Conservation (phyloP, 2,329 filamentous ascomycete species). For the Ceratocystis colombiana region DNA sequence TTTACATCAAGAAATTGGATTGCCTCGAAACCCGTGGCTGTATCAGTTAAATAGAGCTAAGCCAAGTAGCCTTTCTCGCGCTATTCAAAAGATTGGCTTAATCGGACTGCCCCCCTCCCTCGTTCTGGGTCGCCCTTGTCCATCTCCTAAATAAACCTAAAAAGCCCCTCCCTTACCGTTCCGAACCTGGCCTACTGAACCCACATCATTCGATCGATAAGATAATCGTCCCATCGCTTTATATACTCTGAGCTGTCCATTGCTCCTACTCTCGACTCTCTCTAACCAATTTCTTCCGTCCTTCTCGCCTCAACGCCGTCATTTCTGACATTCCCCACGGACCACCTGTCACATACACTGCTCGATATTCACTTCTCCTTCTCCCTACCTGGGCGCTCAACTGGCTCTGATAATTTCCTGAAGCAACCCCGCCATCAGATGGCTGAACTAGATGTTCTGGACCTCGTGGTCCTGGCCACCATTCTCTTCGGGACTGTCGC, state of each 20-base stretch:
- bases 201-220: conserved; percentile 6
- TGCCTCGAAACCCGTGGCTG: not conserved
- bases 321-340: not conserved
- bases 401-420: not conserved
- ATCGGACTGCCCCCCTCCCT: not conserved
- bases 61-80: not conserved
- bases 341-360: not conserved
- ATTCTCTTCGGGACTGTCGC: conserved; percentile 80
- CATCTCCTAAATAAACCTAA: not conserved
- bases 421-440: conserved; percentile 43
- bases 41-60: not conserved
- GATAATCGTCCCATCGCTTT: not conserved
- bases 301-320: not conserved
- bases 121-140: not conserved
- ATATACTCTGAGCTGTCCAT: not conserved
- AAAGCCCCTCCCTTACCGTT: not conserved
- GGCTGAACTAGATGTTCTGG: conserved; percentile 93
- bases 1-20: not conserved
- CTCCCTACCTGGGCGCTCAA: not conserved
- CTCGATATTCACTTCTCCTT: not conserved
- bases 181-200: not conserved
- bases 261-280: not conserved
- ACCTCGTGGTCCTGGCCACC: conserved; percentile 78
- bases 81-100: not conserved
- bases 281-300: not conserved